A percentile compares a stretch with the other conserved stretches of the same genome.
These are phyloP conservation scores for Candida silvicultrix DNA, from an alignment of 805 yeast species.

Conservation along the genomic window DNA sequence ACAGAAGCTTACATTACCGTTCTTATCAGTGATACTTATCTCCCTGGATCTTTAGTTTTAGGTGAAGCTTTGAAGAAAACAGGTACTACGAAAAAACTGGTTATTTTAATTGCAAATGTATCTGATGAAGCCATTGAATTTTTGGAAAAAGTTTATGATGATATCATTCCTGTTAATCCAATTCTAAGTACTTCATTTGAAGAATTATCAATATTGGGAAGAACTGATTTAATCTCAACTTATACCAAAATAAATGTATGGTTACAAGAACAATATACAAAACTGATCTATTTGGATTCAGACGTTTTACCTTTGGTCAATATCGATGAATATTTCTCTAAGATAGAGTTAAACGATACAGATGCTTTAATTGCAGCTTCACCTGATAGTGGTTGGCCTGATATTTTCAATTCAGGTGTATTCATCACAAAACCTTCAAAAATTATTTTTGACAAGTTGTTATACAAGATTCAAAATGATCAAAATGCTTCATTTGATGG, in stretches of 20 bases:
- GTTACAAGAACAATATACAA: constrained; percentile 34
- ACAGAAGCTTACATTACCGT: constrained; percentile 35
- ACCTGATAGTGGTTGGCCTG: constrained; percentile 83
- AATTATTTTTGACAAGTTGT: constrained; percentile 33
- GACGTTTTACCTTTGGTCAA: constrained; percentile 46
- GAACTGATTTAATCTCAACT: constrained; percentile 45
- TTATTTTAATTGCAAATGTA: constrained; percentile 8
- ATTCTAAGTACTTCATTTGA: constrained; percentile 12
- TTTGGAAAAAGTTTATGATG: constrained; percentile 16
- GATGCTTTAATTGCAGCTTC: constrained; percentile 30
- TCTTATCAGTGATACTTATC: constrained; percentile 39
- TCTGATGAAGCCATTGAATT: constrained; percentile 19
- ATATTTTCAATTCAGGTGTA: constrained; percentile 72
- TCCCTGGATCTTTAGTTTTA: constrained; percentile 50
- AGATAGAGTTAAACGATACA: constrained; percentile 14
- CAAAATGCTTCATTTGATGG: constrained; percentile 57
- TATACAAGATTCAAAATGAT: constrained; percentile 16
- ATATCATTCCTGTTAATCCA: constrained; percentile 22
- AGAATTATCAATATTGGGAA: constrained; percentile 28
- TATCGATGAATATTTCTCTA: constrained; percentile 15
- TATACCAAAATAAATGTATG: constrained; percentile 43
- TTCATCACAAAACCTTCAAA: constrained; percentile 47
- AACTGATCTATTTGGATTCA: constrained; percentile 53
- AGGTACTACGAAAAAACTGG: constrained; percentile 7
- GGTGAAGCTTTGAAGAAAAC: constrained; percentile 30